These are phyloP conservation scores for Daldinia concentrica DNA, from an alignment of 495 filamentous ascomycete genomes.

Conservation along the genomic window DNA sequence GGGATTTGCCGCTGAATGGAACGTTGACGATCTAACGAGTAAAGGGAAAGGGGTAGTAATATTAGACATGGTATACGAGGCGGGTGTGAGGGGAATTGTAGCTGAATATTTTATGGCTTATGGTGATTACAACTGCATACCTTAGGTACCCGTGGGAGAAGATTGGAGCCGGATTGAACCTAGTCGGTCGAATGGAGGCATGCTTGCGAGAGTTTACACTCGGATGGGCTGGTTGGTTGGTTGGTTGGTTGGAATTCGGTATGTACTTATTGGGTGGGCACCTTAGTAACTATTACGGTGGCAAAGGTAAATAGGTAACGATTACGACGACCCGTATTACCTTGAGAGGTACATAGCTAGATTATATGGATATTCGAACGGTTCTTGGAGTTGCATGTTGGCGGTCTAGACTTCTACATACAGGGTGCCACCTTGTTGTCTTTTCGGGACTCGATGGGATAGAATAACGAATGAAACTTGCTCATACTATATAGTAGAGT, in stretches of 20 bases:
- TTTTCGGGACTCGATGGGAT: neutral
- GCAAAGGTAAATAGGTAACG: constrained; percentile 7
- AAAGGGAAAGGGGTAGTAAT: neutral
- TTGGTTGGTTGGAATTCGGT: neutral
- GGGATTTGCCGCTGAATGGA: constrained; percentile 62
- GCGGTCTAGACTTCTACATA: neutral
- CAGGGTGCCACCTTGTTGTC: neutral
- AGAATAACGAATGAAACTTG: neutral
- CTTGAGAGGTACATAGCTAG: constrained; percentile 1
- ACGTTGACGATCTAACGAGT: constrained; percentile 45
- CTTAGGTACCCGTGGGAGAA: neutral
- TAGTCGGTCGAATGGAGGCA: constrained; percentile 3
- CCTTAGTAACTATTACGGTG: constrained; percentile 3
- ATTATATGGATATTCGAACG: neutral
- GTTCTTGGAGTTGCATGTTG: neutral
- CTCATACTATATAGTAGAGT: neutral
- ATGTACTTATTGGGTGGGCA: neutral
- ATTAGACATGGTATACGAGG: neutral
- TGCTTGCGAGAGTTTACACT: constrained; percentile 3
- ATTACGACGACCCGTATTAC: constrained; percentile 14
- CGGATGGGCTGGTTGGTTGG: neutral
- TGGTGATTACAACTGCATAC: constrained; percentile 1
- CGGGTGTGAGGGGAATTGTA: neutral
- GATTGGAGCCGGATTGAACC: constrained; percentile 20
- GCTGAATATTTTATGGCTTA: constrained; percentile 8